phyloP scores from a whole-genome alignment of 495 filamentous ascomycete species.

The Tuber magnatum region DNA sequence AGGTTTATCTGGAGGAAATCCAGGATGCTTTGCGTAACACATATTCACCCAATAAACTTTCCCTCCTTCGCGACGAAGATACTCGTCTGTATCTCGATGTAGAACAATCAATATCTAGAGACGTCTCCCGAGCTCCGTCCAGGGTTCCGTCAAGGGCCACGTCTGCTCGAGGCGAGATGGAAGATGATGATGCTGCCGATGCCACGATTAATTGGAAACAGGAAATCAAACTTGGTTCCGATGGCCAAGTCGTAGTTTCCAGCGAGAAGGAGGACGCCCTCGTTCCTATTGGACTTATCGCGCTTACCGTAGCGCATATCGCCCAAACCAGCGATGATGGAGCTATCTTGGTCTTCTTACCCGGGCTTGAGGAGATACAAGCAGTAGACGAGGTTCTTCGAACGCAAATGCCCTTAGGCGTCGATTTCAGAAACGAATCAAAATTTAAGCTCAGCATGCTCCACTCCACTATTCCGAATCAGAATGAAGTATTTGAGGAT shows the following conservation, averaged over 20 bases:
- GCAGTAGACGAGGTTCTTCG: constrained; percentile 42
- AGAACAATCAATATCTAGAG: constrained; percentile 39
- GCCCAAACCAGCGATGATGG: constrained; percentile 47
- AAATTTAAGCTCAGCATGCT: constrained; percentile 49
- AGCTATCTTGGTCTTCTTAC: constrained; percentile 54
- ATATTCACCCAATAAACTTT: constrained; percentile 27
- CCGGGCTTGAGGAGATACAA: constrained; percentile 51
- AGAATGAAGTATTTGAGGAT: constrained; percentile 47
- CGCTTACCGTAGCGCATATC: constrained; percentile 50
- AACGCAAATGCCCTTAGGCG: constrained; percentile 35
- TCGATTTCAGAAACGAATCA: constrained; percentile 46
- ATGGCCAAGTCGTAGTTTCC: constrained; percentile 35
- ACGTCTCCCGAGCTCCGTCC: constrained; percentile 30
- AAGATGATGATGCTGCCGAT: constrained; percentile 37
- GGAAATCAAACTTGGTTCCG: constrained; percentile 38
- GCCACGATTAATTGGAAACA: constrained; percentile 48
- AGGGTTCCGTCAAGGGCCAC: constrained; percentile 32
- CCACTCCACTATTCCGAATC: constrained; percentile 50
- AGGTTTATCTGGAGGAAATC: constrained; percentile 51
- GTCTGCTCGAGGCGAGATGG: constrained; percentile 15
- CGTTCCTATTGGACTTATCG: constrained; percentile 48
- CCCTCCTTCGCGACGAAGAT: constrained; percentile 40
- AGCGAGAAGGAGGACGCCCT: constrained; percentile 46
- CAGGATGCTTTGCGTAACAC: constrained; percentile 41
- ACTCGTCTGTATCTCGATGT: constrained; percentile 42